These are phyloP conservation scores for Cladochytrium replicatum DNA, from an alignment of 192 early-diverging fungal genomes.

Conservation along the genomic window DNA sequence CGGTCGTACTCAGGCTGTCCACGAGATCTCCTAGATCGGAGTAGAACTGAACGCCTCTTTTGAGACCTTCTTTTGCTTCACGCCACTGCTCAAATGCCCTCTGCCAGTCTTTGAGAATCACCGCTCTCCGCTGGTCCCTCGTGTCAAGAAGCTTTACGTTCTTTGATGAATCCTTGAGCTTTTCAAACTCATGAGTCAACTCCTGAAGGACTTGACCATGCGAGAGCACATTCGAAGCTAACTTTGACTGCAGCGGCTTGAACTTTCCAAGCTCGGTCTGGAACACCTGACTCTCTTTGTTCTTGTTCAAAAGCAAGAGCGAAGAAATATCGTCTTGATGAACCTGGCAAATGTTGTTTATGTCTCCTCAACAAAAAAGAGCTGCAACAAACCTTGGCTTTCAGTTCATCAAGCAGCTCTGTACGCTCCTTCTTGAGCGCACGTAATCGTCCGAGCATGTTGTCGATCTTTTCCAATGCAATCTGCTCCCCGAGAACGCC, in stretches of 20 bases:
- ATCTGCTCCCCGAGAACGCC: slow-evolving; percentile 43
- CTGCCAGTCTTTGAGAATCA: slow-evolving; percentile 54
- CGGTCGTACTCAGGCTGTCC: slow-evolving; percentile 40
- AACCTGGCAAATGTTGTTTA: slow-evolving; percentile 18
- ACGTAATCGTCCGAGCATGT: slow-evolving; percentile 46
- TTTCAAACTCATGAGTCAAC: slow-evolving; percentile 62
- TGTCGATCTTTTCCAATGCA: slow-evolving; percentile 54
- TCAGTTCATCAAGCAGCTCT: slow-evolving; percentile 62
- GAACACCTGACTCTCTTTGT: slow-evolving; percentile 80
- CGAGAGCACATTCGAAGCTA: slow-evolving; percentile 60
- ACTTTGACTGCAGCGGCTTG: slow-evolving; percentile 62
- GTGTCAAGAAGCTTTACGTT: slow-evolving; percentile 32
- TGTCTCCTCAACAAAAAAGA: not conserved
- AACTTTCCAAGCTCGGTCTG: slow-evolving; percentile 86
- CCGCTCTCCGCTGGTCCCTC: slow-evolving; percentile 63
- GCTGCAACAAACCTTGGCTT: slow-evolving; percentile 46
- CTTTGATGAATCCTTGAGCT: slow-evolving; percentile 25
- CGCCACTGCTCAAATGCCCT: slow-evolving; percentile 53
- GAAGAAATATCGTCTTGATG: slow-evolving; percentile 86
- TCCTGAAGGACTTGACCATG: slow-evolving; percentile 68
- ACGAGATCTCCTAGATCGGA: slow-evolving; percentile 47
- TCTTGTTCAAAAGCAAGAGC: slow-evolving; percentile 67
- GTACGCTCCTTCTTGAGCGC: slow-evolving; percentile 62
- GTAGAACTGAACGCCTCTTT: slow-evolving; percentile 63
- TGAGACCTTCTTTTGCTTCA: slow-evolving; percentile 59